These are phyloP conservation scores for Lasiosphaeris hirsuta DNA, from an alignment of 495 filamentous ascomycete species.

Conservation along the genomic window DNA sequence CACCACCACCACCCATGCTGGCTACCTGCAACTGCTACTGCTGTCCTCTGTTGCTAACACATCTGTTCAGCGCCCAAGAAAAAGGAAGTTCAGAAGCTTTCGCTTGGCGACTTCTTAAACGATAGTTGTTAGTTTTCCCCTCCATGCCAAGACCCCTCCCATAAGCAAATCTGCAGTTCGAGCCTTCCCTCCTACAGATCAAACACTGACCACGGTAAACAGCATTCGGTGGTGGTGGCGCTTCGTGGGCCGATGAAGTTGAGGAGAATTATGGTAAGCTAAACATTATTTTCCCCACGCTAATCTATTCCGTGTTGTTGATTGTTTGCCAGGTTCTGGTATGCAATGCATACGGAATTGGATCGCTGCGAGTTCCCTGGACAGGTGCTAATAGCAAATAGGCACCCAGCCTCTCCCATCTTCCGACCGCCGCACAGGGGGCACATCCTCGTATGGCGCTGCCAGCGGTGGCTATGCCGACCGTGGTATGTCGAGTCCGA, in stretches of 20 bases:
- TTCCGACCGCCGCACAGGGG: slow-evolving; percentile 35
- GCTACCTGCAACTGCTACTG: slow-evolving; percentile 15
- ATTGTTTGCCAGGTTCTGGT: slow-evolving; percentile 5
- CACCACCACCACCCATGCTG: slow-evolving; percentile 9
- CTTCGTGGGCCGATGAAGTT: slow-evolving; percentile 97
- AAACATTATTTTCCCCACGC: background rate
- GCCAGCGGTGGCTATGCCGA: slow-evolving; percentile 28
- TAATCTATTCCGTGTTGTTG: slow-evolving; percentile 1
- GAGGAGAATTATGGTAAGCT: slow-evolving; percentile 74
- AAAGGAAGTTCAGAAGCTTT: slow-evolving; percentile 86
- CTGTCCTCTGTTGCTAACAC: slow-evolving; percentile 33
- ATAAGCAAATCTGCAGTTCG: slow-evolving; percentile 4
- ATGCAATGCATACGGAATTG: background rate
- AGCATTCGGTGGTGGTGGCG: slow-evolving; percentile 73
- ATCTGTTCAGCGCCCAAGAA: slow-evolving; percentile 73
- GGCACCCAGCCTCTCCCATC: slow-evolving; percentile 47
- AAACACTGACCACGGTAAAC: slow-evolving; percentile 21
- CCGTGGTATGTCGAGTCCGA: slow-evolving; percentile 31
- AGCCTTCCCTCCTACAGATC: slow-evolving; percentile 3
- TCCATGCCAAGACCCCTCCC: slow-evolving; percentile 25
- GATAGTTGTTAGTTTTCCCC: slow-evolving; percentile 66
- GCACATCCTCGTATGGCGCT: slow-evolving; percentile 29
- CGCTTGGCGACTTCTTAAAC: slow-evolving; percentile 83
- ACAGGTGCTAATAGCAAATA: slow-evolving; percentile 11
- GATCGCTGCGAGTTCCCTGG: background rate